phyloP scores from a whole-genome alignment of 202 grass and related monocot species.

The Setaria viridis region DNA sequence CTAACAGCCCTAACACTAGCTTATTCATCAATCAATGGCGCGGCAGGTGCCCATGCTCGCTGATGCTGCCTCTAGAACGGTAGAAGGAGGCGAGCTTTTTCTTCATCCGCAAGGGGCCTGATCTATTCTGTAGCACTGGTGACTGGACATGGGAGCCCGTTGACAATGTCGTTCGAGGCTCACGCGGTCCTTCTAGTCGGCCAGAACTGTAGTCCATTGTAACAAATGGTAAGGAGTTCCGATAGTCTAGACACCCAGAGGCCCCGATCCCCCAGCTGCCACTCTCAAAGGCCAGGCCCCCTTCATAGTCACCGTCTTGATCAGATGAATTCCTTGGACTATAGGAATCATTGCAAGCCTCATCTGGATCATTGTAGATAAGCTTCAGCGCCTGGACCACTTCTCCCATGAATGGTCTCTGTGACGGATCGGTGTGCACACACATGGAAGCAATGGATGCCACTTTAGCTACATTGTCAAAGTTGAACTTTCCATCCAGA shows the following conservation, averaged over 20 bases:
- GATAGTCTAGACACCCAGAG: constrained; percentile 49
- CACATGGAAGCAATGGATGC: constrained; percentile 93
- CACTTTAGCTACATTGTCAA: constrained; percentile 85
- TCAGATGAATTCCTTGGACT: constrained; percentile 73
- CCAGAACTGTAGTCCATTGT: constrained; percentile 94
- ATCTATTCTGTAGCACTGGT: constrained; percentile 65
- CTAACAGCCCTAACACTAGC: constrained; percentile 59
- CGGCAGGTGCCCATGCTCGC: constrained; percentile 68
- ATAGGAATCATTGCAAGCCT: constrained; percentile 73
- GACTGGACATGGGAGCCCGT: constrained; percentile 39
- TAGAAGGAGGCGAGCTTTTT: constrained; percentile 65
- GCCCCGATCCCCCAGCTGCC: constrained; percentile 66
- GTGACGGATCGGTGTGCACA: constrained; percentile 70
- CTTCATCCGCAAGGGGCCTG: constrained; percentile 72
- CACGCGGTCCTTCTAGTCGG: constrained; percentile 50
- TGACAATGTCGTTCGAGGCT: constrained; percentile 45
- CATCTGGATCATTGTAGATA: constrained; percentile 74
- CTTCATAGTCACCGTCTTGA: constrained; percentile 60
- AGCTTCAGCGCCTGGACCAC: constrained; percentile 96
- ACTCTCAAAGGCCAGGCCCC: constrained; percentile 50
- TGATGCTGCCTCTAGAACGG: constrained; percentile 78
- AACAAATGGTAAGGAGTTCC: constrained; percentile 68
- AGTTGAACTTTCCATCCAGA: constrained; percentile 68
- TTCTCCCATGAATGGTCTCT: constrained; percentile 96
- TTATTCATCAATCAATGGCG: constrained; percentile 56